Percentiles rank a stretch among this genome's conserved stretches.
phyloP scores from a whole-genome alignment of 1,139 yeast genomes.

The Protomyces lactucae-debilis region DNA sequence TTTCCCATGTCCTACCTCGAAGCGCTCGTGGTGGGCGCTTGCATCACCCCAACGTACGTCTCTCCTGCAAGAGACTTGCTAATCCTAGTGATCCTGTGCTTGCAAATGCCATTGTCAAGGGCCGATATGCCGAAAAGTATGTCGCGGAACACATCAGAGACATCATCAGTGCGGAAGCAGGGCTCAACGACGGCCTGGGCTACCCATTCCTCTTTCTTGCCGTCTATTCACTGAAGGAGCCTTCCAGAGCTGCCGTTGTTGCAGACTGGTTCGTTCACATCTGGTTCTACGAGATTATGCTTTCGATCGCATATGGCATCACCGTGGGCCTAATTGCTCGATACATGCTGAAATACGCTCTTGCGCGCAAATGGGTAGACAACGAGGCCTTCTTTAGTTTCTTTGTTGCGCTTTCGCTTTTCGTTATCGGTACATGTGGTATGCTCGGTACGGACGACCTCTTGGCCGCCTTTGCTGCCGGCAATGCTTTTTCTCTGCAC shows the following conservation, averaged over 20 bases:
- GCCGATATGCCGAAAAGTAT: constrained; percentile 43
- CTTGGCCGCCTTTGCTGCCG: constrained; percentile 41
- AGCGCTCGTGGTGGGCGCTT: constrained; percentile 15
- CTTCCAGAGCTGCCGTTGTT: constrained; percentile 35
- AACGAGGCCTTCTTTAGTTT: constrained; percentile 36
- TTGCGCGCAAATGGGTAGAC: constrained; percentile 34
- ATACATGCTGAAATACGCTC: constrained; percentile 36
- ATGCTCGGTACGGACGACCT: constrained; percentile 43
- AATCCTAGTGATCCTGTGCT: constrained; percentile 49
- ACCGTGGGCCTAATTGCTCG: constrained; percentile 39
- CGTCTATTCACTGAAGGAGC: constrained; percentile 37
- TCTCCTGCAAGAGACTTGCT: constrained; percentile 31
- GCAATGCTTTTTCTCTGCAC: constrained; percentile 37
- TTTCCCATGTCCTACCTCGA: constrained; percentile 35
- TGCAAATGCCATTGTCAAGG: constrained; percentile 45
- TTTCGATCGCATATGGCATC: constrained; percentile 40
- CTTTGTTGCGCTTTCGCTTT: constrained; percentile 35
- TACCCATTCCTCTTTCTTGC: constrained; percentile 44
- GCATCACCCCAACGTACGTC: constrained; percentile 6
- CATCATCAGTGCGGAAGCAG: constrained; percentile 43
- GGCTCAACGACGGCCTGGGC: constrained; percentile 45
- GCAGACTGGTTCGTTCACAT: constrained; percentile 43
- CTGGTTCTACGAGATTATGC: constrained; percentile 40
- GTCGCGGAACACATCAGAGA: constrained; percentile 38
- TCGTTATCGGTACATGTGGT: constrained; percentile 41